These are phyloP conservation scores for Fagus crenata DNA, from an alignment of 306 rosid genomes.

Conservation along the genomic window DNA sequence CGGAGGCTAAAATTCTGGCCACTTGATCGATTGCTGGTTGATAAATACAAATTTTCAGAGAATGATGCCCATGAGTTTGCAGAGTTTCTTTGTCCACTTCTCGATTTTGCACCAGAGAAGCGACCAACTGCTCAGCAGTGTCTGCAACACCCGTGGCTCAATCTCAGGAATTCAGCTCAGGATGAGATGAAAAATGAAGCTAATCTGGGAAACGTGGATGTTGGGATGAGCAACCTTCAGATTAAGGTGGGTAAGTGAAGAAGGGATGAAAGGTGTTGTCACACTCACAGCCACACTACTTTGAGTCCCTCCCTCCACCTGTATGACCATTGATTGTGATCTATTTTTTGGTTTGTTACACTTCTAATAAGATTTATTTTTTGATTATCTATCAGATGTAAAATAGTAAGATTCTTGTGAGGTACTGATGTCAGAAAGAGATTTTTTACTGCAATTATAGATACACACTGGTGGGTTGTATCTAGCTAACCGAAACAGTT, in stretches of 20 bases:
- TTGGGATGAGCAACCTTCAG: conserved; percentile 76
- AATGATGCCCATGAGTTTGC: conserved; percentile 68
- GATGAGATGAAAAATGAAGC: conserved; percentile 45
- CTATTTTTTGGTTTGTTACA: conserved; percentile 38
- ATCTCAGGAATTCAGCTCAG: conserved; percentile 37
- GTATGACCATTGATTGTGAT: conserved; percentile 40
- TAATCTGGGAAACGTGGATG: conserved; percentile 48
- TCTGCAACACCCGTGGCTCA: conserved; percentile 84
- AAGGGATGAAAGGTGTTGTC: conserved; percentile 29
- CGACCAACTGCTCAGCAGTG: conserved; percentile 90
- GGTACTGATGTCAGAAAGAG: conserved; percentile 28
- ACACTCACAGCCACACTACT: conserved; percentile 10
- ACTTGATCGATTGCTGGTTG: conserved; percentile 66
- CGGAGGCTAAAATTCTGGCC: conserved; percentile 84
- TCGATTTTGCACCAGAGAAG: conserved; percentile 82
- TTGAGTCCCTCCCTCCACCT: conserved; percentile 31
- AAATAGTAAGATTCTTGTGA: conserved; percentile 55
- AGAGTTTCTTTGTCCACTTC: conserved; percentile 68
- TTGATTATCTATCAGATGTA: conserved; percentile 57
- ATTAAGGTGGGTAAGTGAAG: conserved; percentile 76
- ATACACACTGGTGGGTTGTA: conserved; percentile 22
- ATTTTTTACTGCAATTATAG: conserved; percentile 38
- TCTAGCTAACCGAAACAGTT: not conserved
- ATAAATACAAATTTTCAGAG: conserved; percentile 68
- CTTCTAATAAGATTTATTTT: conserved; percentile 43